These are phyloP conservation scores for Phytopythium aichiense DNA, from an alignment of 352 stramenopile genomes.

Conservation along the genomic window DNA sequence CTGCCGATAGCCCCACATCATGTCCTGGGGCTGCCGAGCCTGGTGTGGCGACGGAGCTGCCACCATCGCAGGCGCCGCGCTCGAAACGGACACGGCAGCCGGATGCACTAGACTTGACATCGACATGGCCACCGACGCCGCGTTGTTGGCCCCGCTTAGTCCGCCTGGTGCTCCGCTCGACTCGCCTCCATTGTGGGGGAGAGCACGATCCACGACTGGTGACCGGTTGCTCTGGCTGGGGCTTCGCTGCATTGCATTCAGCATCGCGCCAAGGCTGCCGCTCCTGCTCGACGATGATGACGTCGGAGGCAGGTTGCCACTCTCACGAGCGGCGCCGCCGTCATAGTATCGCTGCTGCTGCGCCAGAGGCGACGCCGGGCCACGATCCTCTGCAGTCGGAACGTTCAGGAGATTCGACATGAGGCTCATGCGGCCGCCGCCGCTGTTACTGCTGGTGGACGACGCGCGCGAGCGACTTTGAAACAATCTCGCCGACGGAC, in stretches of 20 bases:
- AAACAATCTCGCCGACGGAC: constrained; percentile 58
- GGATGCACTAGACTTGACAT: constrained; percentile 8
- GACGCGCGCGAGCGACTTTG: constrained; percentile 23
- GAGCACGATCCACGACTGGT: not conserved
- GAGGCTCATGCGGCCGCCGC: constrained; percentile 56
- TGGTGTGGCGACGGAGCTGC: constrained; percentile 15
- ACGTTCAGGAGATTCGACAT: constrained; percentile 83
- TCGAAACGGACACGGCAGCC: constrained; percentile 18
- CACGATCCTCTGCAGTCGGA: constrained; percentile 42
- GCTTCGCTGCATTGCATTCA: constrained; percentile 19
- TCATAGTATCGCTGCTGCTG: constrained; percentile 48
- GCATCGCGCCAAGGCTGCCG: constrained; percentile 16
- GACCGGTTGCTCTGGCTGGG: not conserved
- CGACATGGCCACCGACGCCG: constrained; percentile 15
- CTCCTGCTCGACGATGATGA: constrained; percentile 10
- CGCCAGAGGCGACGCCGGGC: constrained; percentile 38
- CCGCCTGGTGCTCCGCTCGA: not conserved
- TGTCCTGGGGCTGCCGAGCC: constrained; percentile 43
- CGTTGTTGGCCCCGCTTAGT: not conserved
- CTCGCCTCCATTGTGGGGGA: not conserved
- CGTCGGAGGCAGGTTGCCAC: constrained; percentile 2
- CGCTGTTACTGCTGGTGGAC: constrained; percentile 9
- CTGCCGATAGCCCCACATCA: constrained; percentile 71
- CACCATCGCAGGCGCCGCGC: constrained; percentile 21
- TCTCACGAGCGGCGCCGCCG: constrained; percentile 16